Conservation (phyloP, 202 grass and related monocot species). For the Hordeum pubiflorum region DNA sequence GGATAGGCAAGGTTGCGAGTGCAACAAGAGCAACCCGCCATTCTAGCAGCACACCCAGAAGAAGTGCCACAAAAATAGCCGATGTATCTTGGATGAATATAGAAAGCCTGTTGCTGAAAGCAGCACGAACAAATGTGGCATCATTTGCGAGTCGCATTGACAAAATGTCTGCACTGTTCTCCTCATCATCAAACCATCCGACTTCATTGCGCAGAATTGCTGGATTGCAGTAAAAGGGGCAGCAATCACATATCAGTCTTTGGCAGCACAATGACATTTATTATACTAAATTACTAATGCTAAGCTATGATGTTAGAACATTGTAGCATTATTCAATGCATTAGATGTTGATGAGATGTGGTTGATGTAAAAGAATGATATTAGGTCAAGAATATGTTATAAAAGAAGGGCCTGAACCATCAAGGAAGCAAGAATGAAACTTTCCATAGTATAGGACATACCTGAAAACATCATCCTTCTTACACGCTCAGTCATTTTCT, state of each 20-base stretch:
- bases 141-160: slow-evolving; percentile 96
- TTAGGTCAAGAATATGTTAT: not conserved
- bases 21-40: slow-evolving; percentile 96
- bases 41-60: slow-evolving; percentile 80
- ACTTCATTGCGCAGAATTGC: slow-evolving; percentile 91
- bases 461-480: slow-evolving; percentile 99
- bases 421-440: not conserved
- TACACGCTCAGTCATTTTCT: slow-evolving; percentile 97
- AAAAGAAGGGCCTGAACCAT: not conserved
- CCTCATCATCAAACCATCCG: slow-evolving; percentile 96
- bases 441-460: slow-evolving; percentile 16
- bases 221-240: slow-evolving; percentile 30
- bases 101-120: slow-evolving; percentile 95
- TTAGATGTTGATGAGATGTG: slow-evolving; percentile 15
- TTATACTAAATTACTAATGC: not conserved
- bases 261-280: not conserved
- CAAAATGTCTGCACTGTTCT: slow-evolving; percentile 77
- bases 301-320: not conserved
- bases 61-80: slow-evolving; percentile 78
- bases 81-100: slow-evolving; percentile 82
- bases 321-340: not conserved
- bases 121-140: slow-evolving; percentile 85
- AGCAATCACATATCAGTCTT: slow-evolving; percentile 9
- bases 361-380: not conserved
- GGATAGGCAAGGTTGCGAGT: slow-evolving; percentile 66